phyloP scores from a whole-genome alignment of 176 grass and related monocot genomes.

The Elymus sibiricus region DNA sequence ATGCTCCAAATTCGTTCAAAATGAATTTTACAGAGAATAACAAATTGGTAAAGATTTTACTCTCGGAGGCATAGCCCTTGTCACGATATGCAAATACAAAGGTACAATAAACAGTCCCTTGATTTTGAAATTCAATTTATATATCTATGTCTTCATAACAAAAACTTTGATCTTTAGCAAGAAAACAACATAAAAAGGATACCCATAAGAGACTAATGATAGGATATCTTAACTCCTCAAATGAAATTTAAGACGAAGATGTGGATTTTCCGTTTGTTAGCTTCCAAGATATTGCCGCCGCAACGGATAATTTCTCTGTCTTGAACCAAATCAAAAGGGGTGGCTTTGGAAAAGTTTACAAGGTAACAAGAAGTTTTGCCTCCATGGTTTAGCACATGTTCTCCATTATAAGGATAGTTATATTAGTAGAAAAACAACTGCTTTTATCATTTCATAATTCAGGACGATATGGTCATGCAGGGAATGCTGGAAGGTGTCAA shows the following conservation, averaged over 20 bases:
- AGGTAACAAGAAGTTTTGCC: slow-evolving; percentile 3
- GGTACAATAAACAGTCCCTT: not conserved
- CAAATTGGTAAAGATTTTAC: not conserved
- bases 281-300: slow-evolving; percentile 16
- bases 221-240: not conserved
- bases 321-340: slow-evolving; percentile 23
- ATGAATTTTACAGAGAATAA: not conserved
- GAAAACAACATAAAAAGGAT: not conserved
- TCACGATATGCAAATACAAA: not conserved
- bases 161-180: not conserved
- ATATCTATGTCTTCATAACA: not conserved
- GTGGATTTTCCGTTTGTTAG: slow-evolving; percentile 19
- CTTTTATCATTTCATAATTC: not conserved
- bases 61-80: not conserved
- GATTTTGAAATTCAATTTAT: not conserved
- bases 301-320: slow-evolving; percentile 36
- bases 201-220: not conserved
- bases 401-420: not conserved
- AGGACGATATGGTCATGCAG: not conserved
- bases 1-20: not conserved
- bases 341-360: slow-evolving; percentile 48
- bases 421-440: not conserved
- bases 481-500: too few relatives aligned
- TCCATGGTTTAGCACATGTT: not conserved
- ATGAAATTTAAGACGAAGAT: not conserved